Conservation (phyloP, 2,329 filamentous ascomycete species). For the Fusarium goolgardi region DNA sequence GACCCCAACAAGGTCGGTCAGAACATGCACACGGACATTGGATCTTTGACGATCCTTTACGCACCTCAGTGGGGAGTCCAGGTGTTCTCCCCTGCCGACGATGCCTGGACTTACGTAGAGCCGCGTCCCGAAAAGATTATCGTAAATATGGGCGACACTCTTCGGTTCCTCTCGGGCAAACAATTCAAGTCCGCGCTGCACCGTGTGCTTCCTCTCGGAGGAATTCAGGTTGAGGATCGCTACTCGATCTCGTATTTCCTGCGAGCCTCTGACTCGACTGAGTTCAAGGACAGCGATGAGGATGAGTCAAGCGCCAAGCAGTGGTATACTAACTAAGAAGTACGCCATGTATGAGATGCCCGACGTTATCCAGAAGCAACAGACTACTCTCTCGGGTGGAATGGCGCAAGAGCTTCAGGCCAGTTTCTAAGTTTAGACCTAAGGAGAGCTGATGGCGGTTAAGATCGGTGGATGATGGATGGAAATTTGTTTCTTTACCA, state of each 20-base stretch:
- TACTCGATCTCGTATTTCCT: slow-evolving; percentile 25
- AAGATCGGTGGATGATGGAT: too few species aligned
- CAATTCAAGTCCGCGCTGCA: slow-evolving; percentile 7
- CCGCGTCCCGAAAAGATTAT: slow-evolving; percentile 5
- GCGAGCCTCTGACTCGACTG: slow-evolving; percentile 9
- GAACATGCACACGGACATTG: slow-evolving; percentile 32
- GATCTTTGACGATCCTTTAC: slow-evolving; percentile 13
- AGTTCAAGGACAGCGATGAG: slow-evolving; percentile 25
- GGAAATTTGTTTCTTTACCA: too few species aligned
- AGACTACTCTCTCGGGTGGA: slow-evolving; percentile 12
- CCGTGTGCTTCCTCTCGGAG: slow-evolving; percentile 13
- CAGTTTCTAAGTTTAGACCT: background rate
- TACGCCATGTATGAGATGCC: slow-evolving; percentile 17
- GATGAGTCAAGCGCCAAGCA: slow-evolving; percentile 16
- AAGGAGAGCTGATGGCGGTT: too few species aligned
- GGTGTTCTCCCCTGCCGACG: slow-evolving; percentile 8
- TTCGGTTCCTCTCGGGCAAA: slow-evolving; percentile 27
- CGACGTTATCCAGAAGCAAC: slow-evolving; percentile 7
- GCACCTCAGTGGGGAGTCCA: slow-evolving; percentile 30
- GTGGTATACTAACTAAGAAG: slow-evolving; percentile 17
- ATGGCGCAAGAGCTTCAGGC: slow-evolving; percentile 20
- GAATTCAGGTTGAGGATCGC: slow-evolving; percentile 11
- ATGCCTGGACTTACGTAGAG: slow-evolving; percentile 14
- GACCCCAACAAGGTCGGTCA: slow-evolving; percentile 20
- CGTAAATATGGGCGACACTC: slow-evolving; percentile 12